These are phyloP conservation scores for Fomitopsis pulvina DNA, from an alignment of 768 basidiomycete genomes.

Conservation along the genomic window DNA sequence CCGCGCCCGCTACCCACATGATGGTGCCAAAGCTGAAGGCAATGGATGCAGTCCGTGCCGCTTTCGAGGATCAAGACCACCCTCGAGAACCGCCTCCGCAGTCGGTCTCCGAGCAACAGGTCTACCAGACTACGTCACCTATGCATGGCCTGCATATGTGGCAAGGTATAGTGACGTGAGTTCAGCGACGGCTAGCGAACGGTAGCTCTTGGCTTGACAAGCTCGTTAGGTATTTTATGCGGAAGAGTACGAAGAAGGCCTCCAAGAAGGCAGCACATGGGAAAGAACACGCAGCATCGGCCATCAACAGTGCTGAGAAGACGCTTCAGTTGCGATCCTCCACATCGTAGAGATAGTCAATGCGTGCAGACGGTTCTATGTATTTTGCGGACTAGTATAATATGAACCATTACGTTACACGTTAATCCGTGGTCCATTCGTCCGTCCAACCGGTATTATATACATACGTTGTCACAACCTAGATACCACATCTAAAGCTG, in stretches of 20 bases:
- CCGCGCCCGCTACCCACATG: slow-evolving; percentile 46
- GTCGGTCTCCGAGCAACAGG: slow-evolving; percentile 53
- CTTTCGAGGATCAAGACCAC: slow-evolving; percentile 44
- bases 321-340: slow-evolving; percentile 2
- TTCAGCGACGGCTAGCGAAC: not conserved
- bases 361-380: too few species aligned
- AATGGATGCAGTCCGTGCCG: slow-evolving; percentile 39
- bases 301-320: slow-evolving; percentile 11
- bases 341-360: not conserved
- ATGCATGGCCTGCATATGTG: slow-evolving; percentile 52
- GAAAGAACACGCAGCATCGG: slow-evolving; percentile 12
- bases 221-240: slow-evolving; percentile 38
- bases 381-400: too few species aligned
- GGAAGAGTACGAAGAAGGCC: slow-evolving; percentile 30
- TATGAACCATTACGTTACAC: too few species aligned
- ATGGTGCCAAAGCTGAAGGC: slow-evolving; percentile 43
- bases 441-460: too few species aligned
- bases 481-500: too few species aligned
- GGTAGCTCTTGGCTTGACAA: not conserved
- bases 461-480: too few species aligned
- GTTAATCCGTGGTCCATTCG: too few species aligned
- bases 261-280: slow-evolving; percentile 20
- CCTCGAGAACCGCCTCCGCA: slow-evolving; percentile 40
- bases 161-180: slow-evolving; percentile 45
- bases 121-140: slow-evolving; percentile 31